phyloP scores from a whole-genome alignment of 2,329 filamentous ascomycete species.

The Penicillium sp. region DNA sequence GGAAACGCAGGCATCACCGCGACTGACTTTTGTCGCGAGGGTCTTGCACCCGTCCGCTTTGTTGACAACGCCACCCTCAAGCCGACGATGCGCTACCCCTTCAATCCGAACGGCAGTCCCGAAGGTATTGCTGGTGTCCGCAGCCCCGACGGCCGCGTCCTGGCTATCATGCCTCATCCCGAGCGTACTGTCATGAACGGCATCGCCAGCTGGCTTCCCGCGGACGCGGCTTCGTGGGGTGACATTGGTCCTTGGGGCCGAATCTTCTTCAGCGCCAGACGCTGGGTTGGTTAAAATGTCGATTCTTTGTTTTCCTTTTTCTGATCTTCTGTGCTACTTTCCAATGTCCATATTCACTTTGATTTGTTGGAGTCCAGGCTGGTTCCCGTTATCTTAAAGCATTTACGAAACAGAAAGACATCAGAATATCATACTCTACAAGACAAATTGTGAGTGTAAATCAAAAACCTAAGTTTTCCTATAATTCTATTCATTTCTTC shows the following conservation, averaged over 20 bases:
- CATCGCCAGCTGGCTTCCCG: constrained; percentile 68
- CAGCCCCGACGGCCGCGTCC: constrained; percentile 68
- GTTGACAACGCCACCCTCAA: constrained; percentile 69
- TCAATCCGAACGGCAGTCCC: constrained; percentile 82
- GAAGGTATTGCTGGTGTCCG: constrained; percentile 74
- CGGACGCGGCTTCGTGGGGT: constrained; percentile 62
- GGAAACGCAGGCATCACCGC: constrained; percentile 45
- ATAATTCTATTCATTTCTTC: neutral
- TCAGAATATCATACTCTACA: too few species aligned
- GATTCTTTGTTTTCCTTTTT: neutral
- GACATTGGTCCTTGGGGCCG: constrained; percentile 79
- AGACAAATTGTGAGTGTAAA: too few species aligned
- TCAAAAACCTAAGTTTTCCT: too few species aligned
- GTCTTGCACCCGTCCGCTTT: constrained; percentile 72
- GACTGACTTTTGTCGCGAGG: constrained; percentile 53
- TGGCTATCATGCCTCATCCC: constrained; percentile 91
- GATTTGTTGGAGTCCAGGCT: constrained; percentile 12
- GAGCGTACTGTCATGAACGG: constrained; percentile 81
- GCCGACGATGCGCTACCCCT: constrained; percentile 76
- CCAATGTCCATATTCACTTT: constrained; percentile 4
- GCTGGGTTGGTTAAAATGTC: constrained; percentile 65
- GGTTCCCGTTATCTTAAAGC: constrained; percentile 9
- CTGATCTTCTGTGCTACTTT: constrained; percentile 7
- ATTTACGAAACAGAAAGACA: constrained; percentile 14
- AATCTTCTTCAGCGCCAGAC: constrained; percentile 79